Percentiles rank a stretch among this genome's conserved stretches.
Conservation (phyloP, 2,329 filamentous ascomycete species). For the Fusarium sp. region DNA sequence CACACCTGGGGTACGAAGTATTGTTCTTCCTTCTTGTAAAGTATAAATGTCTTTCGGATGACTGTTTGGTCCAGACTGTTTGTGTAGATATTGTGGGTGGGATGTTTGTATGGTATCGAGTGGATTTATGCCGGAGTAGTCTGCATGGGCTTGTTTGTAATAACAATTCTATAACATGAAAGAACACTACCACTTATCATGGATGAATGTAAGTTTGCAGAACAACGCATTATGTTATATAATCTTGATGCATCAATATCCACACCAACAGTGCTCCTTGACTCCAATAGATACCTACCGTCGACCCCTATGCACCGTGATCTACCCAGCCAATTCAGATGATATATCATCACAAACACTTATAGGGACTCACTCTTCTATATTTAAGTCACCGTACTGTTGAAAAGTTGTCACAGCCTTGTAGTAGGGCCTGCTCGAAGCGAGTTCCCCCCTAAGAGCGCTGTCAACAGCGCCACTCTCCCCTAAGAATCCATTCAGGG, state of each 20-base stretch:
- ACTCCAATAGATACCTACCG: rapidly evolving
- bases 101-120: neutral
- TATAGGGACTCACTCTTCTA: neutral
- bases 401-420: rapidly evolving
- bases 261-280: too few species aligned
- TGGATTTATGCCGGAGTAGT: neutral
- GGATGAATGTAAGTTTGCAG: too few species aligned
- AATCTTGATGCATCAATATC: too few species aligned
- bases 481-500: neutral
- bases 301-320: neutral
- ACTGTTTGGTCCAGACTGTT: neutral
- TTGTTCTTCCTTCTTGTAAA: neutral
- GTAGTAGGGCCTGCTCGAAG: neutral
- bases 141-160: neutral
- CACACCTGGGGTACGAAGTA: neutral
- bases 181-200: neutral
- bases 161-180: neutral
- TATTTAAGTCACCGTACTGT: rapidly evolving
- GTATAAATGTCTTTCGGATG: neutral
- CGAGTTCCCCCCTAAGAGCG: neutral
- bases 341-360: neutral
- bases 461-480: neutral
- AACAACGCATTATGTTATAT: too few species aligned
- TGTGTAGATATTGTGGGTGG: neutral
- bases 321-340: neutral